Evolutionary conservation across 495 filamentous ascomycete genomes (phyloP).

Genomic region (Lophiotrema nucula): DNA sequence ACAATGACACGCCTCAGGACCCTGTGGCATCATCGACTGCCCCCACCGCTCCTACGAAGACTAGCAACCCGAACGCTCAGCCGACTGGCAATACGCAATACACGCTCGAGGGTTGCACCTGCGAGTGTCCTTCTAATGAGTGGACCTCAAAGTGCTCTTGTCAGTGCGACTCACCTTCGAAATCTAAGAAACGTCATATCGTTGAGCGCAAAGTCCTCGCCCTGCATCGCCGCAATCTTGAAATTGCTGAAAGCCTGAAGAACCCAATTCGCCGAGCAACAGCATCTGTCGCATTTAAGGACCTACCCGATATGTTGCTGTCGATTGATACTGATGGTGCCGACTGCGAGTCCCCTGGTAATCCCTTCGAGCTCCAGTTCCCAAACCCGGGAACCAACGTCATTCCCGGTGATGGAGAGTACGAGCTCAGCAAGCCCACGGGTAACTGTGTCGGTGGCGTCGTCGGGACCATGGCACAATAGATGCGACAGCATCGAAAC

Average conservation of each 20-base stretch:
- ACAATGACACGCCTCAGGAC: not conserved
- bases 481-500: too few species aligned
- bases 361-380: conserved; percentile 37
- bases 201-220: conserved; percentile 25
- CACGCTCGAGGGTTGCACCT: conserved; percentile 27
- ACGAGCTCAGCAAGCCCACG: conserved; percentile 33
- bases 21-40: not conserved
- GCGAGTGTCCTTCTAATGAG: conserved; percentile 14
- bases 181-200: conserved; percentile 12
- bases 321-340: conserved; percentile 13
- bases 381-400: conserved; percentile 43
- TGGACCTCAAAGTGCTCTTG: conserved; percentile 19
- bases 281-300: conserved; percentile 3
- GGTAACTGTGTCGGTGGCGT: too few species aligned
- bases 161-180: conserved; percentile 18
- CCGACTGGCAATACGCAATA: conserved; percentile 11
- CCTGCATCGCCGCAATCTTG: conserved; percentile 12
- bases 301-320: conserved; percentile 21
- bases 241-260: conserved; percentile 2
- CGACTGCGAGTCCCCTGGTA: conserved; percentile 5
- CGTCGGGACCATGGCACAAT: too few species aligned
- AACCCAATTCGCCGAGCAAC: conserved; percentile 6
- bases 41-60: not conserved
- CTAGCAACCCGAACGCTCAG: not conserved
- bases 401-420: conserved; percentile 40